Evolutionary conservation across 2,329 filamentous ascomycete species (phyloP), one percentile per base, ranked within the genome.

Genomic region (Xylaria digitata): DNA sequence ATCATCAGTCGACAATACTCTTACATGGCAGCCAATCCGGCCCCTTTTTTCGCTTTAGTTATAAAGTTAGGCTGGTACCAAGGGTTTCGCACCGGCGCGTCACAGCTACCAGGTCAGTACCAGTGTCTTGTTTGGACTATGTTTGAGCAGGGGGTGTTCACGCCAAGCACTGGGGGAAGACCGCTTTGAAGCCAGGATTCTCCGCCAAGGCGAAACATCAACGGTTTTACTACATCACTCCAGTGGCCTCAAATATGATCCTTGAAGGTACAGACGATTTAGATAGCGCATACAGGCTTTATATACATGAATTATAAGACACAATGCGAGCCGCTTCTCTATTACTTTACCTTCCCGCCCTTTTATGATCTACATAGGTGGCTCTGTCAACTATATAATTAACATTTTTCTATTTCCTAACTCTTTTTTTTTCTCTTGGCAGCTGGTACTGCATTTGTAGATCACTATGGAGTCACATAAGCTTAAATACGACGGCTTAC

Each of bases 401-500:
- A 4, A 23, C 40, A 34, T 50, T 32, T 17, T 43, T 59, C 3
- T 53, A 42, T 42, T 23, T 17, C 23, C 21, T 6, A 17, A 19
- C 42, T 32, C 34, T 45, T 54, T 34, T 21, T 17, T 42, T 52
- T 43, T 53, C 15, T 54, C 26, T 48, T 37, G 45, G 61, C 65
- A 68, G 61, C 65, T 48, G 58, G 65, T 19, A 26, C 65, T 62
- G 67, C 61, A 13, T 13, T 43, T 56, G 30, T 65, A 63, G 42
- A 69, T 55, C 52, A 62, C 43, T 21, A 70, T 76, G 75, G 72
- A 71, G 23, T 71, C 73, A 7, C 71, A 72, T 56, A 75, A 73
- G 30, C 61, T 67, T 58, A 75, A 77, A 62, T 79, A 80, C 71
- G 71, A 75, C 50, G 75, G 75, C 63, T 61, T 80, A 53, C 69